Conservation (phyloP, 768 basidiomycete genomes). For the Kwoniella mangroviensis region DNA sequence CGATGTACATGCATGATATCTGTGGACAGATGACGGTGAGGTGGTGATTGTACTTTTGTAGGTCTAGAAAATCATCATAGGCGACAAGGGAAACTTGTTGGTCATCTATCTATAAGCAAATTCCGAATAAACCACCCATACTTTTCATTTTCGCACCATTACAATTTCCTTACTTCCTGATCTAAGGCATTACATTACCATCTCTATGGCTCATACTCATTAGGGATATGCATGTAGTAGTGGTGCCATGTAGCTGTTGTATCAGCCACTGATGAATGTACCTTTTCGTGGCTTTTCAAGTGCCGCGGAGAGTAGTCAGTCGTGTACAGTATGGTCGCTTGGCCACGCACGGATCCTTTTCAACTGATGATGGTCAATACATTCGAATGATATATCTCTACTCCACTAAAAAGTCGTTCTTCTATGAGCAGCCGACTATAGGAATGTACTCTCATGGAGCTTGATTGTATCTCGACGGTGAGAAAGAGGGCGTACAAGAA, state of each 20-base stretch:
- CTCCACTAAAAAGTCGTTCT: not conserved
- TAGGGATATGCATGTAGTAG: not conserved
- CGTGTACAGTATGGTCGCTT: not conserved
- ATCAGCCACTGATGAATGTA: not conserved
- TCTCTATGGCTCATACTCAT: not conserved
- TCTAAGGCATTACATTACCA: not conserved
- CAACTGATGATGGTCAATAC: not conserved
- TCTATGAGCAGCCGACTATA: no score
- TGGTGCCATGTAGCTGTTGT: not conserved
- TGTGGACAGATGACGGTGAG: no score
- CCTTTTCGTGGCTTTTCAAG: not conserved
- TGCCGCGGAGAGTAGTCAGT: not conserved
- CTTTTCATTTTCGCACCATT: no score
- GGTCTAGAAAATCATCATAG: no score
- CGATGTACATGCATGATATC: no score
- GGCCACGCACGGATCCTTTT: not conserved
- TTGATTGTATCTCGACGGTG: not conserved
- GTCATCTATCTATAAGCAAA: no score
- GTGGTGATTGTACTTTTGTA: no score
- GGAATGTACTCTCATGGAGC: not conserved
- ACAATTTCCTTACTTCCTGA: not conserved
- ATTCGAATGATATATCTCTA: not conserved
- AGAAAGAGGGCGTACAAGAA: not conserved
- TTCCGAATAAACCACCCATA: no score
- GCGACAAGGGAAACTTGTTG: no score